Evolutionary conservation across 768 basidiomycete genomes (phyloP).

Genomic region (Calocybe cyanea): DNA sequence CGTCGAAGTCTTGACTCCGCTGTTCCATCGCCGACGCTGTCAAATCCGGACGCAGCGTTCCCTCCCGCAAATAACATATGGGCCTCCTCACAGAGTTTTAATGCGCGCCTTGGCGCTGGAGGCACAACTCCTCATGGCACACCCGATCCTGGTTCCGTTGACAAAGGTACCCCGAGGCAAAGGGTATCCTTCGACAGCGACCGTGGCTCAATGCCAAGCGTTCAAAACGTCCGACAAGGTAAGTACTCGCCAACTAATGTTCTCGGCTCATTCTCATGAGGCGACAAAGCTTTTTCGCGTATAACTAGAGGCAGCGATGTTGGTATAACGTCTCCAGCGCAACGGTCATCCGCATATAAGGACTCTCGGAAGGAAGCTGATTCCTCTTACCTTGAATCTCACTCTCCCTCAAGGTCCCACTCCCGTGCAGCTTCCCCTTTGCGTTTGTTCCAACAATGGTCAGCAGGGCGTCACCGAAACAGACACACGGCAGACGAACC

Average conservation of each 20-base stretch:
- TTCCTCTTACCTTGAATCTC: constrained; percentile 27
- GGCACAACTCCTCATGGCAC: constrained; percentile 18
- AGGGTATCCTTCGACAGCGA: constrained; percentile 58
- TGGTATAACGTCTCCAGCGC: constrained; percentile 28
- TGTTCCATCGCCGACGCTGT: constrained; percentile 38
- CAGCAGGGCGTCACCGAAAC: constrained; percentile 42
- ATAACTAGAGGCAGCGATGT: constrained; percentile 31
- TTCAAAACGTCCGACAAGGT: constrained; percentile 37
- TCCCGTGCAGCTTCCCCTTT: constrained; percentile 57
- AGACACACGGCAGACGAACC: constrained; percentile 45
- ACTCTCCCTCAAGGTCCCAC: constrained; percentile 47
- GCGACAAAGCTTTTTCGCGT: constrained; percentile 25
- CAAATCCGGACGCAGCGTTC: constrained; percentile 22
- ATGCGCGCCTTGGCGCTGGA: constrained; percentile 3
- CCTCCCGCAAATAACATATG: constrained; percentile 20
- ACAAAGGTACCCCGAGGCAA: constrained; percentile 43
- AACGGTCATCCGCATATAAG: constrained; percentile 23
- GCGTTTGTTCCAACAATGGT: constrained; percentile 52
- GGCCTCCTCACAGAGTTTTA: constrained; percentile 13
- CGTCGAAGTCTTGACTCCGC: constrained; percentile 41
- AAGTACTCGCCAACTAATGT: constrained; percentile 17
- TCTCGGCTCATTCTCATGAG: neutral
- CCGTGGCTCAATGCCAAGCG: constrained; percentile 33
- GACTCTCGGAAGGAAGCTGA: constrained; percentile 21
- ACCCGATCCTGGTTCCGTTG: constrained; percentile 33